These are phyloP conservation scores for Geosiphon pyriformis DNA, from an alignment of 192 early-diverging fungal species.

Conservation along the genomic window DNA sequence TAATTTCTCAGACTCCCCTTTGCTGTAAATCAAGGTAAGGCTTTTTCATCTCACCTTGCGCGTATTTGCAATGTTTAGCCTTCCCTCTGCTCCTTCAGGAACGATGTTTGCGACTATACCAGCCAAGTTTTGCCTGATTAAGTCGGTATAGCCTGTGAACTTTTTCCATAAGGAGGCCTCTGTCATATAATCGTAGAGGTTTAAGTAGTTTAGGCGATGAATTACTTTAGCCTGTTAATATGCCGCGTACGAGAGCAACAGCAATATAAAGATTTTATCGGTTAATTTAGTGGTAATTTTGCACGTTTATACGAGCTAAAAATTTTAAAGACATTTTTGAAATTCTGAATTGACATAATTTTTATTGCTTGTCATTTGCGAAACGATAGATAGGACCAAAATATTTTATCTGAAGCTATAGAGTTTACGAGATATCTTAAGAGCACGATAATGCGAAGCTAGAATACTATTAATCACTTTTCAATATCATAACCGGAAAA, in stretches of 20 bases:
- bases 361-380: no score
- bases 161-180: background rate
- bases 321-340: background rate
- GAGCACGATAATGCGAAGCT: background rate
- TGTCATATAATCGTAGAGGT: background rate
- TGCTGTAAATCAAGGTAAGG: background rate
- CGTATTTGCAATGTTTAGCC: background rate
- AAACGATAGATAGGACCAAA: no score
- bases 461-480: background rate
- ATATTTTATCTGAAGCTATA: background rate
- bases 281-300: no score
- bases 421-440: background rate
- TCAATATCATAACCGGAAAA: background rate
- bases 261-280: no score
- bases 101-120: background rate
- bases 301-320: no score
- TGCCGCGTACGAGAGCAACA: background rate
- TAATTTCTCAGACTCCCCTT: background rate
- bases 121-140: background rate
- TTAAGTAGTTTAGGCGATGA: background rate
- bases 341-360: background rate
- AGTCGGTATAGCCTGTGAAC: background rate
- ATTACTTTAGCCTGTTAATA: background rate
- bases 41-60: background rate
- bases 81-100: background rate